Evolutionary conservation across 345 rosid genomes (phyloP).

Genomic region (Aquilaria malaccensis): DNA sequence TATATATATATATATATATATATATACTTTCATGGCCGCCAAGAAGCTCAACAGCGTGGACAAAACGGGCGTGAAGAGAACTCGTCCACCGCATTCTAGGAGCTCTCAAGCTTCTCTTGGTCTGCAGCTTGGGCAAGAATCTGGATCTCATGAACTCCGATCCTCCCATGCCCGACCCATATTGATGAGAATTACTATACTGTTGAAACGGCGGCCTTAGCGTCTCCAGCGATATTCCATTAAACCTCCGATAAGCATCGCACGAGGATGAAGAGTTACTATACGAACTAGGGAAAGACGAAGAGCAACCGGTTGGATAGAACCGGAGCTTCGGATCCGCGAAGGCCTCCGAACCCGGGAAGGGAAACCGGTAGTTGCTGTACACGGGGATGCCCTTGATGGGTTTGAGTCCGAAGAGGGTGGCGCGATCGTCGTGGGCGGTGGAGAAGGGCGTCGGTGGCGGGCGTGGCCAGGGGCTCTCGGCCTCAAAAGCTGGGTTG

Average conservation of each 20-base stretch:
- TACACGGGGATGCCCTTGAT: conserved; percentile 46
- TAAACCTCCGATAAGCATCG: conserved; percentile 21
- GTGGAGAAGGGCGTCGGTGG: not conserved
- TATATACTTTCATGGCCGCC: conserved; percentile 93
- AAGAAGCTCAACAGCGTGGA: conserved; percentile 85
- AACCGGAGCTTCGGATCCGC: conserved; percentile 21
- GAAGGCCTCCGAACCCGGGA: conserved; percentile 1
- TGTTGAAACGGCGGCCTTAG: conserved; percentile 13
- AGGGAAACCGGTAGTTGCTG: conserved; percentile 14
- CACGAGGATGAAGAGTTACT: not conserved
- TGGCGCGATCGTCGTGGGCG: not conserved
- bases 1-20: not conserved
- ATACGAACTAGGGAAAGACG: conserved; percentile 7
- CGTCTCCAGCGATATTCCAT: conserved; percentile 28
- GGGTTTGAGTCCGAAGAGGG: conserved; percentile 14
- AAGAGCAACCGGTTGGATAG: conserved; percentile 14
- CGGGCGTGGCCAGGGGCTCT: conserved; percentile 20
- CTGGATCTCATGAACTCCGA: conserved; percentile 39
- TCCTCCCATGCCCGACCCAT: conserved; percentile 4
- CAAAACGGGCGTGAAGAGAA: conserved; percentile 77
- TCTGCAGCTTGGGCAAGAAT: conserved; percentile 40
- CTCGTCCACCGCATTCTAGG: conserved; percentile 93
- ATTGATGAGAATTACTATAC: conserved; percentile 1
- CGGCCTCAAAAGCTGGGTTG: conserved; percentile 16
- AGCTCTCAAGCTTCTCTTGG: conserved; percentile 59